phyloP scores from a whole-genome alignment of 306 rosid genomes.

The Castanea crenata region DNA sequence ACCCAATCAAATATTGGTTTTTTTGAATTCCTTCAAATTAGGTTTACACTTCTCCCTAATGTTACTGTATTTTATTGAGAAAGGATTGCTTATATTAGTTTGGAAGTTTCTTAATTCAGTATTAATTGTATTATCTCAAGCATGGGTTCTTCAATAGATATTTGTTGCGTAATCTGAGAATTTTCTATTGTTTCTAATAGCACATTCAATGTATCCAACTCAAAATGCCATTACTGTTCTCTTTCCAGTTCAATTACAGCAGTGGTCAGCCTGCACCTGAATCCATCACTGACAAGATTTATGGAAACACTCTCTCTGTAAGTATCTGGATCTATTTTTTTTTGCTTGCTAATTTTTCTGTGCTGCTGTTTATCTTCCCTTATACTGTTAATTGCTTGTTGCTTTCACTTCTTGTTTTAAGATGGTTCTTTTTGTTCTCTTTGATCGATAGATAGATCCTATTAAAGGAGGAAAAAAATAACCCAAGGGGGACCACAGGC shows the following conservation, averaged over 20 bases:
- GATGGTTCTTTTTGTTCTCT: not conserved
- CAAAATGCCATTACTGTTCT: constrained; percentile 22
- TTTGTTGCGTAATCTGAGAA: constrained; percentile 8
- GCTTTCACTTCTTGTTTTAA: not conserved
- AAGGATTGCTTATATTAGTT: not conserved
- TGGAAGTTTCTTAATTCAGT: not conserved
- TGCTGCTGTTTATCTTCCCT: constrained; percentile 5
- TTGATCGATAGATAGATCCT: not conserved
- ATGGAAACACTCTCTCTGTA: constrained; percentile 95
- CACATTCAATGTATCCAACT: constrained; percentile 32
- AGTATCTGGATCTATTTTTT: constrained; percentile 33
- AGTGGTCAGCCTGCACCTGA: constrained; percentile 99
- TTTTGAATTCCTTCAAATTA: not conserved
- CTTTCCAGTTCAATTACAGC: constrained; percentile 82
- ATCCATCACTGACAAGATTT: constrained; percentile 94
- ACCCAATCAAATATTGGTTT: not conserved
- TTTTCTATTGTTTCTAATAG: constrained; percentile 7
- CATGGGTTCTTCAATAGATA: not conserved
- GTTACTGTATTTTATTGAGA: not conserved
- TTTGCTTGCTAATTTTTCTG: constrained; percentile 7
- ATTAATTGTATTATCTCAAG: not conserved
- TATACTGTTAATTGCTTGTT: constrained; percentile 15
- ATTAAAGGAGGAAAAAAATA: not conserved
- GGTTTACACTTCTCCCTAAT: not conserved
- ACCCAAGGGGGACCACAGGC: not conserved